Conservation (phyloP, 75 land plant species). For the Chamaecyparis obtusa region DNA sequence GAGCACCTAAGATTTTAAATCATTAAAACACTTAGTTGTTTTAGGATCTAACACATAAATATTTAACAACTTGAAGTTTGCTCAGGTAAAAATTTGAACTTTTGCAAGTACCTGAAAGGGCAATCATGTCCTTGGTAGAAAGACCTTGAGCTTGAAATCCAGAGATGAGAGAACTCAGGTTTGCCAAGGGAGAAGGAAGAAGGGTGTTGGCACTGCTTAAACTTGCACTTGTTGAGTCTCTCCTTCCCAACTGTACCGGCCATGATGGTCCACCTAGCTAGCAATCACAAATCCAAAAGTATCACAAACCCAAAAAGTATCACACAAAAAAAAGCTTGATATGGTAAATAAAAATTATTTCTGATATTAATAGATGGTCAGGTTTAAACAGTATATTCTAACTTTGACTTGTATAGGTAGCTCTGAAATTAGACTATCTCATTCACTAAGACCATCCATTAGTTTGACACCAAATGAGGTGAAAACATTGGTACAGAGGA, state of each 20-base stretch:
- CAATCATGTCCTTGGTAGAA: slow-evolving; percentile 22
- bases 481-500: no score
- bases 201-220: slow-evolving; percentile 3
- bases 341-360: no score
- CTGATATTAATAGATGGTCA: no score
- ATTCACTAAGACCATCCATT: no score
- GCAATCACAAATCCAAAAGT: background rate
- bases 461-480: no score
- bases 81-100: background rate
- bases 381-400: no score
- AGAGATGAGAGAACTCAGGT: slow-evolving; percentile 5
- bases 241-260: slow-evolving; percentile 29
- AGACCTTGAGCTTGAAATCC: slow-evolving; percentile 15
- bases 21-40: no score
- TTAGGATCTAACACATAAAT: background rate
- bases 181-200: slow-evolving; percentile 14
- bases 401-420: no score
- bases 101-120: slow-evolving; percentile 16
- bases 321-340: no score
- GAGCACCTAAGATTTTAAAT: slow-evolving; percentile 14
- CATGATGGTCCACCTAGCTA: slow-evolving; percentile 37
- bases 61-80: background rate
- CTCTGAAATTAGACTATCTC: no score
- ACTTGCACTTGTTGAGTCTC: slow-evolving; percentile 29
- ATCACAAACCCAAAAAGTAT: background rate